Evolutionary conservation across 768 basidiomycete species (phyloP).

Genomic region (Postia placenta): DNA sequence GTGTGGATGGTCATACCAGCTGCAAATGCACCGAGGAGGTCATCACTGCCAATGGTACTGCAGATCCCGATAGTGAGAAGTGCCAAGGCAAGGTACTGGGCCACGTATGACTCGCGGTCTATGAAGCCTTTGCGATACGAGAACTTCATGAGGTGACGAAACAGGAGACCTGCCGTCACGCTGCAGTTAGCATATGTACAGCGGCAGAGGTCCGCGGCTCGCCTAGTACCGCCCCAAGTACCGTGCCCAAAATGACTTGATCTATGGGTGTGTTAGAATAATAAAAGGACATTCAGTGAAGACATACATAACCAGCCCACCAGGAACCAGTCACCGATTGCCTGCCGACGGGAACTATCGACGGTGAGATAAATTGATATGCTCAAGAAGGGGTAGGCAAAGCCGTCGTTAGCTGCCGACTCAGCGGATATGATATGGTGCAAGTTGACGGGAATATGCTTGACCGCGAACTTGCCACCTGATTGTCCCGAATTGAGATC

Average conservation of each 20-base stretch:
- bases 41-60: constrained; percentile 77
- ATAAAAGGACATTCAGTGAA: background rate
- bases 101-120: constrained; percentile 81
- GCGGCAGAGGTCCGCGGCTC: constrained; percentile 1
- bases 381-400: constrained; percentile 89
- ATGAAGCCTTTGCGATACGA: constrained; percentile 59
- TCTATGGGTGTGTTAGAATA: constrained; percentile 36
- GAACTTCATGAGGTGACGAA: constrained; percentile 68
- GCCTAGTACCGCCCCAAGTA: constrained; percentile 57
- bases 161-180: constrained; percentile 44
- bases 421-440: constrained; percentile 82
- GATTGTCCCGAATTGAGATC: background rate
- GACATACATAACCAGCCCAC: constrained; percentile 70
- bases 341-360: constrained; percentile 53
- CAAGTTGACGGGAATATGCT: constrained; percentile 68
- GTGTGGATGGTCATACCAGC: constrained; percentile 57
- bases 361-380: constrained; percentile 82
- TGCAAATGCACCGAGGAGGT: constrained; percentile 83
- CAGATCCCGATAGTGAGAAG: constrained; percentile 75
- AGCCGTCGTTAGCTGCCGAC: constrained; percentile 92
- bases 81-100: constrained; percentile 72
- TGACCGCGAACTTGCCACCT: constrained; percentile 68
- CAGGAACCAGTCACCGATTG: constrained; percentile 81
- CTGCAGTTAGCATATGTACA: background rate
- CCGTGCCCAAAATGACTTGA: constrained; percentile 70